phyloP scores from a whole-genome alignment of 1,284 basidiomycete species.

The Erythrobasidium hasegawianum region DNA sequence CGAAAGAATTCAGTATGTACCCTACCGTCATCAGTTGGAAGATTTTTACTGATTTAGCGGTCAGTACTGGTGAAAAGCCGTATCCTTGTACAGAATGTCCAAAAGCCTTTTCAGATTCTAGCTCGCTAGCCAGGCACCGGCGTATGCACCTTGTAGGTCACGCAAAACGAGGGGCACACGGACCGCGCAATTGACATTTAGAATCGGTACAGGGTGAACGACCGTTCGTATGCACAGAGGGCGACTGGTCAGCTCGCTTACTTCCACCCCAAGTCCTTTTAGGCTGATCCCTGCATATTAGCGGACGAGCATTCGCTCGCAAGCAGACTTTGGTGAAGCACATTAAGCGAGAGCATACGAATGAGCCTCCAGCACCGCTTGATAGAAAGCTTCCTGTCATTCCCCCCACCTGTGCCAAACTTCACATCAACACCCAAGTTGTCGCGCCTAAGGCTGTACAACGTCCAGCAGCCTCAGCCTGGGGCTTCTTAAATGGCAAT shows the following conservation, averaged over 20 bases:
- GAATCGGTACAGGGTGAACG: conserved; percentile 7
- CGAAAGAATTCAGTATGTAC: conserved; percentile 13
- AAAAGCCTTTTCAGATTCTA: conserved; percentile 15
- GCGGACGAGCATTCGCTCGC: conserved; percentile 7
- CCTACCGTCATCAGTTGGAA: background rate
- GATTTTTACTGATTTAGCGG: no score
- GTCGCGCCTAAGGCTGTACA: no score
- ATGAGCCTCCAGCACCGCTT: no score
- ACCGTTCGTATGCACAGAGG: background rate
- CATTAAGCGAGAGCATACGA: conserved; percentile 10
- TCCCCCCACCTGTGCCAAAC: no score
- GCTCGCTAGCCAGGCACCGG: conserved; percentile 13
- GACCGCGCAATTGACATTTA: no score
- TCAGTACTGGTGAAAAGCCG: conserved; percentile 25
- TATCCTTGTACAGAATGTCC: conserved; percentile 6
- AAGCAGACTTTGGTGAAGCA: conserved; percentile 20
- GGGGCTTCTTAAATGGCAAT: no score
- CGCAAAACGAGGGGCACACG: background rate
- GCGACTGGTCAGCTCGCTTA: conserved; percentile 1
- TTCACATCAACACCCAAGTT: no score
- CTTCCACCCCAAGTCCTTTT: background rate
- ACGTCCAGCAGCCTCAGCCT: no score
- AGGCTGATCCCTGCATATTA: background rate
- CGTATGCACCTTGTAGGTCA: conserved; percentile 6
- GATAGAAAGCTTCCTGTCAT: no score